These are phyloP conservation scores for Exutisphaerella laricina DNA, from an alignment of 2,329 filamentous ascomycete genomes.

Conservation along the genomic window DNA sequence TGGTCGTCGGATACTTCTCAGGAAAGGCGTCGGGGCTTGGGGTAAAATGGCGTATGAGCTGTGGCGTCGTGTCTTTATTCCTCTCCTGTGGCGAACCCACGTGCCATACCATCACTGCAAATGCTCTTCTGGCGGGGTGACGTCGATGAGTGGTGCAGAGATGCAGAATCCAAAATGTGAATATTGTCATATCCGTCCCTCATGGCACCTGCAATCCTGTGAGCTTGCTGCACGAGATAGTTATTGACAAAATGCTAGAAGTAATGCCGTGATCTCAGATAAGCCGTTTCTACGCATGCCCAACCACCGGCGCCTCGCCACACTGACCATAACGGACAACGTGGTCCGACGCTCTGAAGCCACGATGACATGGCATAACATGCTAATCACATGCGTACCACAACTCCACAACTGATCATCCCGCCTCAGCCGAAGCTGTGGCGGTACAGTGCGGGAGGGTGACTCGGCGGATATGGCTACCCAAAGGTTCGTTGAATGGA, in stretches of 20 bases:
- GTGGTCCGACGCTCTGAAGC: constrained; percentile 31
- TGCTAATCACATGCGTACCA: constrained; percentile 21
- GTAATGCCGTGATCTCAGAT: constrained; percentile 27
- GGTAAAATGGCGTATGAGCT: constrained; percentile 13
- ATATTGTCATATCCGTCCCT: neutral
- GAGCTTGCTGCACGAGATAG: no score
- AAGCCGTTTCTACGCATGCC: constrained; percentile 38
- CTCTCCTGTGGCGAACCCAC: constrained; percentile 25
- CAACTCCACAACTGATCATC: constrained; percentile 39
- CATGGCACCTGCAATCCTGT: no score
- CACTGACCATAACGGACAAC: constrained; percentile 33
- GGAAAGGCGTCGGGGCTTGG: constrained; percentile 10
- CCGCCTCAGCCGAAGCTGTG: constrained; percentile 23
- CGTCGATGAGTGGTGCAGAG: constrained; percentile 36
- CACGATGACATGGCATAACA: constrained; percentile 27
- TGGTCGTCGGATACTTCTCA: constrained; percentile 3
- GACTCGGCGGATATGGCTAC: constrained; percentile 34
- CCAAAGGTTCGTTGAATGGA: constrained; percentile 37
- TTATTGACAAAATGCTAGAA: no score
- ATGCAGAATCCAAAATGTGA: no score
- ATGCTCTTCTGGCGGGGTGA: constrained; percentile 44
- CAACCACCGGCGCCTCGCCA: constrained; percentile 33
- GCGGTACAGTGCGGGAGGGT: constrained; percentile 36
- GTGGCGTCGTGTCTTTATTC: constrained; percentile 9
- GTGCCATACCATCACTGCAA: constrained; percentile 45